Evolutionary conservation across 1,284 basidiomycete genomes (phyloP).

Genomic region (Cryptococcus amylolentus): DNA sequence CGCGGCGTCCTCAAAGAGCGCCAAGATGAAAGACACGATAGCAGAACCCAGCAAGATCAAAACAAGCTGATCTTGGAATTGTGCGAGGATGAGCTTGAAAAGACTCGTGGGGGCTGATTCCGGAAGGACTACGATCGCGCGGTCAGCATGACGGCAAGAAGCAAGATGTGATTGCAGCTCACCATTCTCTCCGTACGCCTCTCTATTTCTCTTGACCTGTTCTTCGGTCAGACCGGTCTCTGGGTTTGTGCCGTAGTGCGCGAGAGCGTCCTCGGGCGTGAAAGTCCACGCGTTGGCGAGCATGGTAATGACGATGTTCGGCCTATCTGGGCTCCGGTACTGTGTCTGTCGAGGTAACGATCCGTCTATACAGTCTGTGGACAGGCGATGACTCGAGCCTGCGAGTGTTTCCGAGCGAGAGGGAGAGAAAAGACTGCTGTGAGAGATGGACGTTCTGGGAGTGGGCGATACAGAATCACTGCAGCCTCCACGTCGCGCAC

Average conservation of each 20-base stretch:
- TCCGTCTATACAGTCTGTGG: too few species aligned
- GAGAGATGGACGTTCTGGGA: too few species aligned
- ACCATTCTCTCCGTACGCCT: conserved; percentile 84
- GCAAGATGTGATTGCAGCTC: conserved; percentile 26
- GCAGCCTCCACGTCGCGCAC: too few species aligned
- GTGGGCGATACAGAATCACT: too few species aligned
- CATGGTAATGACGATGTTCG: conserved; percentile 26
- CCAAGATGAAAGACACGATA: conserved; percentile 82
- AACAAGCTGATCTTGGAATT: conserved; percentile 96
- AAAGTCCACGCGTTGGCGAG: conserved; percentile 49
- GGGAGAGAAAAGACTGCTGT: too few species aligned
- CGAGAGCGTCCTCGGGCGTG: conserved; percentile 41
- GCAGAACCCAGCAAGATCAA: conserved; percentile 90
- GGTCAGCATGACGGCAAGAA: background rate
- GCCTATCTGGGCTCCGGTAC: too few species aligned
- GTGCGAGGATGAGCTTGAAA: conserved; percentile 90
- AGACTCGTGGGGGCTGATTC: conserved; percentile 86
- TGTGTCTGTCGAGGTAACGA: too few species aligned
- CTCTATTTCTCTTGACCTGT: conserved; percentile 62
- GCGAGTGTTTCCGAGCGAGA: too few species aligned
- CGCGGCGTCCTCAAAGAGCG: conserved; percentile 70
- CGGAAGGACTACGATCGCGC: conserved; percentile 63
- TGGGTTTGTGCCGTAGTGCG: conserved; percentile 38
- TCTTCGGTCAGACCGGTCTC: conserved; percentile 40
- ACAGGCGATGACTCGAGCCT: too few species aligned